Evolutionary conservation across 495 filamentous ascomycete genomes (phyloP).

Genomic region (Neurospora sp.): DNA sequence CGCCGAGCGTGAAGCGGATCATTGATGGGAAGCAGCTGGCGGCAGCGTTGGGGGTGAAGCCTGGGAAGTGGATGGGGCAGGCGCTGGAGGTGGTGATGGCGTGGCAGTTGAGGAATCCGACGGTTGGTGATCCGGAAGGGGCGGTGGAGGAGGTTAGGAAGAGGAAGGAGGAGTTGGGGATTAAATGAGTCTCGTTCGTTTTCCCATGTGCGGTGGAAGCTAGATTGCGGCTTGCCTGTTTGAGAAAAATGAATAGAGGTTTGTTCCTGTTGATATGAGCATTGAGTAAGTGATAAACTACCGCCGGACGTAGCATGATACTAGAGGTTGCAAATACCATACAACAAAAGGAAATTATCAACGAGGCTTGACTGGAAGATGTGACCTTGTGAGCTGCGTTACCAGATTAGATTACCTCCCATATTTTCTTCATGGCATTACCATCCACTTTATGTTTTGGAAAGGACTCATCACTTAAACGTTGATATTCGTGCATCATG

Average conservation of each 20-base stretch:
- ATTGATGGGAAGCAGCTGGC: slow-evolving; percentile 58
- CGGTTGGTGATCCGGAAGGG: slow-evolving; percentile 43
- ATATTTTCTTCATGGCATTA: neutral
- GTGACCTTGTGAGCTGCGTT: neutral
- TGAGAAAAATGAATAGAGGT: neutral
- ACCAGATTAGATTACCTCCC: neutral
- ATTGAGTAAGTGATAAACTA: neutral
- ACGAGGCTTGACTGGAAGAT: neutral
- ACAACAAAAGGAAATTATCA: neutral
- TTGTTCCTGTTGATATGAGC: neutral
- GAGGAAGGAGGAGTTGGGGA: slow-evolving; percentile 46
- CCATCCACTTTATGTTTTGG: neutral
- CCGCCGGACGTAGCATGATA: neutral
- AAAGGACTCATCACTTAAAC: neutral
- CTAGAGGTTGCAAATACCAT: neutral
- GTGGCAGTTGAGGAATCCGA: slow-evolving; percentile 81
- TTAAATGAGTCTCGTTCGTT: slow-evolving; percentile 12
- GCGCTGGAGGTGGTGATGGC: slow-evolving; percentile 63
- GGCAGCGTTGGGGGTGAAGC: slow-evolving; percentile 46
- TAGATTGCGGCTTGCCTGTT: neutral
- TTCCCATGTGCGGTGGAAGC: too few species aligned
- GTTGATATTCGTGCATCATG: neutral
- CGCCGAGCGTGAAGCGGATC: slow-evolving; percentile 43
- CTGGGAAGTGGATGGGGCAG: slow-evolving; percentile 69
- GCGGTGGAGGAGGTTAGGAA: slow-evolving; percentile 55